phyloP scores from a whole-genome alignment of 2,329 filamentous ascomycete species.

The Pseudogymnoascus sp. region DNA sequence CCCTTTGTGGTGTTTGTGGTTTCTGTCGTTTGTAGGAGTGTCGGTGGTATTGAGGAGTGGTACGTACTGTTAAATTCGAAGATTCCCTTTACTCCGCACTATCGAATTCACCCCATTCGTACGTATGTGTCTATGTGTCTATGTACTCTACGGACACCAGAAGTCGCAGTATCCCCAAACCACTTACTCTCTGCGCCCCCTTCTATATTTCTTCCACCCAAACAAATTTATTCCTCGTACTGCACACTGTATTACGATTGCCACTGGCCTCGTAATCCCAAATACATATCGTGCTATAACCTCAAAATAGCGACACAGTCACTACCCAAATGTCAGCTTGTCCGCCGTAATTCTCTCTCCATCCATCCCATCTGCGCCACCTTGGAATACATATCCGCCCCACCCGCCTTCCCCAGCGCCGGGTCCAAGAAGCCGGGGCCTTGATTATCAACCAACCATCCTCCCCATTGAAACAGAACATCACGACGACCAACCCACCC shows the following conservation, averaged over 20 bases:
- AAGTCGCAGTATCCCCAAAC: too few relatives aligned
- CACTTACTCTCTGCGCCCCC: not conserved
- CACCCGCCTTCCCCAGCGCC: slow-evolving; percentile 1
- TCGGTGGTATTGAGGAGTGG: not conserved
- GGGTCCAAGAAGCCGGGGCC: not conserved
- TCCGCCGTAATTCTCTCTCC: not conserved
- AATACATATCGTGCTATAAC: not conserved
- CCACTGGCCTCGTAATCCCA: not conserved
- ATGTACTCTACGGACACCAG: too few relatives aligned
- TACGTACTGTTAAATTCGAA: not conserved
- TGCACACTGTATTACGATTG: not conserved
- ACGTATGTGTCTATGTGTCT: not conserved
- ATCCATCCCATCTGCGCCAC: not conserved
- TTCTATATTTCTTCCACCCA: not conserved
- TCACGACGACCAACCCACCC: not conserved
- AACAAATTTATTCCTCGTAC: too few relatives aligned
- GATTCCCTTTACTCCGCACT: not conserved
- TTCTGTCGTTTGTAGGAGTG: not conserved
- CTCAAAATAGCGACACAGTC: not conserved
- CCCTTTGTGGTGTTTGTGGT: not conserved
- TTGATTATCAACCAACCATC: slow-evolving; percentile 5
- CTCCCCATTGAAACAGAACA: not conserved
- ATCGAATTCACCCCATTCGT: slow-evolving; percentile 1
- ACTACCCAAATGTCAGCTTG: not conserved
- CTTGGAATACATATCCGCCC: slow-evolving; percentile 1